Conservation (phyloP, 1,284 basidiomycete genomes). For the Phellopilus nigrolimitatus region DNA sequence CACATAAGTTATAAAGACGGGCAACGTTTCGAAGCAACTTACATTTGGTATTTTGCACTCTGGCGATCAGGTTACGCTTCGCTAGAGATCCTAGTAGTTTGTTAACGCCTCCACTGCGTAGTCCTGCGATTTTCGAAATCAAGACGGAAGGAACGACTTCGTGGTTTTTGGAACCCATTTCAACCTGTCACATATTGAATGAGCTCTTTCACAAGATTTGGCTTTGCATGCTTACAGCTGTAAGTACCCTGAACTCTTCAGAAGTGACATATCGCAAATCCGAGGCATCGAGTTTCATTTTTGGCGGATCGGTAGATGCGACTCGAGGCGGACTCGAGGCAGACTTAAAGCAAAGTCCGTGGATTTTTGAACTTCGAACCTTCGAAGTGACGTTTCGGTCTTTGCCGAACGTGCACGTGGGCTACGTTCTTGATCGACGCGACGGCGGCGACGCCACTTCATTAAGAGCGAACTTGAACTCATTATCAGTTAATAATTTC, state of each 20-base stretch:
- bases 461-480: too few species aligned
- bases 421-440: too few species aligned
- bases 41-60: slow-evolving; percentile 92
- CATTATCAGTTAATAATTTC: too few species aligned
- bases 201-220: slow-evolving; percentile 5
- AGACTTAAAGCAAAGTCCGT: neutral
- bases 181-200: slow-evolving; percentile 52
- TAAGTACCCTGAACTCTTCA: slow-evolving; percentile 93
- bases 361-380: too few species aligned
- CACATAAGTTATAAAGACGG: slow-evolving; percentile 5
- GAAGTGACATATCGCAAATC: slow-evolving; percentile 90
- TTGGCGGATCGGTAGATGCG: slow-evolving; percentile 7
- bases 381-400: neutral
- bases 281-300: slow-evolving; percentile 92
- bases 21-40: slow-evolving; percentile 24
- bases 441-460: too few species aligned
- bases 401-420: neutral
- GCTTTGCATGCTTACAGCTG: slow-evolving; percentile 60
- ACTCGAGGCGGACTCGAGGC: neutral
- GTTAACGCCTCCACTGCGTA: slow-evolving; percentile 90
- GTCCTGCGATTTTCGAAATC: slow-evolving; percentile 87
- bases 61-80: slow-evolving; percentile 87
- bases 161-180: slow-evolving; percentile 98
- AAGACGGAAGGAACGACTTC: slow-evolving; percentile 89
- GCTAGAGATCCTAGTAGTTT: slow-evolving; percentile 88